These are phyloP conservation scores for Tricharina praecox DNA, from an alignment of 495 filamentous ascomycete genomes.

Conservation along the genomic window DNA sequence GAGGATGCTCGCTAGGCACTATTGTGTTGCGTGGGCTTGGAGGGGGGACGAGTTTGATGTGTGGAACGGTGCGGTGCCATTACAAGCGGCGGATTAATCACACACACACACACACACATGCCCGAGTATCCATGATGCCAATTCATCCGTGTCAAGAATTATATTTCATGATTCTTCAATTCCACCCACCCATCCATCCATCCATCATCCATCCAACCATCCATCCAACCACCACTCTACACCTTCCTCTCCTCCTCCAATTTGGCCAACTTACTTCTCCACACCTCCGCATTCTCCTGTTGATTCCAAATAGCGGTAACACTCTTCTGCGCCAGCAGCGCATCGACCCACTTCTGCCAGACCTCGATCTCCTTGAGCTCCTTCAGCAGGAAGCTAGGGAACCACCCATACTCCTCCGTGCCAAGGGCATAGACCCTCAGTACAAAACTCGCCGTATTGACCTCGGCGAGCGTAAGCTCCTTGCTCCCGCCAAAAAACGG, in stretches of 20 bases:
- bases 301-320: conserved; percentile 50
- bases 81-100: conserved; percentile 3
- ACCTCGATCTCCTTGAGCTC: conserved; percentile 37
- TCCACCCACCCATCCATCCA: too few relatives aligned
- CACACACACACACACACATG: too few relatives aligned
- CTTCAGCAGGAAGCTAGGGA: conserved; percentile 35
- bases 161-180: too few relatives aligned
- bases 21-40: conserved; percentile 80
- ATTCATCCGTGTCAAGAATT: too few relatives aligned
- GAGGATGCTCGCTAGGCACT: conserved; percentile 72
- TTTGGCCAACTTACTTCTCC: background rate
- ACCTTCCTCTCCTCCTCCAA: background rate
- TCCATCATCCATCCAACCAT: too few relatives aligned
- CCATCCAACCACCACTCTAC: too few relatives aligned
- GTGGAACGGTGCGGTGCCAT: conserved; percentile 23
- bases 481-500: conserved; percentile 73
- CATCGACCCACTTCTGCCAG: conserved; percentile 51
- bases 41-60: conserved; percentile 29
- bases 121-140: too few relatives aligned
- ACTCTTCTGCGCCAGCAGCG: conserved; percentile 44
- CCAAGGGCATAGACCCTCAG: conserved; percentile 38
- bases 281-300: conserved; percentile 5
- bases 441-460: conserved; percentile 50
- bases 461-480: conserved; percentile 62
- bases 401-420: conserved; percentile 34